Percentiles rank a stretch among this genome's conserved stretches.
Evolutionary conservation across 176 grass and related monocot species (phyloP).

Genomic region (Carex pumila): DNA sequence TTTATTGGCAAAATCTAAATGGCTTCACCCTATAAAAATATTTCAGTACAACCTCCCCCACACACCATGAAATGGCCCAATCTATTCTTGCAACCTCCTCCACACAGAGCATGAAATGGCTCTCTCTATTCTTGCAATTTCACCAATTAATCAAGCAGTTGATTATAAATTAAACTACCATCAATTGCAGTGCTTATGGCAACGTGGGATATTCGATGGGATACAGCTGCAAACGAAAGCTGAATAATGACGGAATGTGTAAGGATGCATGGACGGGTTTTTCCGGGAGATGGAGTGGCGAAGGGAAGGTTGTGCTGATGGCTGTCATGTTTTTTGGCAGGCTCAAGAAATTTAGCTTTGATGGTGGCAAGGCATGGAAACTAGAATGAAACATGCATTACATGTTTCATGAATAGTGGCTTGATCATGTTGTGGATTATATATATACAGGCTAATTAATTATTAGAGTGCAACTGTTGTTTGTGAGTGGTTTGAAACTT

Average conservation of each 20-base stretch:
- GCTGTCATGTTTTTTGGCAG: constrained; percentile 67
- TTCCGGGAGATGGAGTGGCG: constrained; percentile 45
- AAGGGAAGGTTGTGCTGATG: constrained; percentile 48
- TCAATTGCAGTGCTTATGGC: constrained; percentile 59
- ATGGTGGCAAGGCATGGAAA: constrained; percentile 39
- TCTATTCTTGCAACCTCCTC: neutral
- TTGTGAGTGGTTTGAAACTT: too few species aligned
- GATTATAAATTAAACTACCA: neutral
- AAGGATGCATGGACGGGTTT: constrained; percentile 47
- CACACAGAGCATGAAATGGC: neutral
- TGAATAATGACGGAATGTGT: constrained; percentile 35
- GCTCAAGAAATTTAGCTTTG: constrained; percentile 64
- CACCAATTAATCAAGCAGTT: neutral
- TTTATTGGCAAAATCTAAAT: too few species aligned
- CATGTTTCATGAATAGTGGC: neutral
- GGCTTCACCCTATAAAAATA: too few species aligned
- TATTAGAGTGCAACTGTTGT: neutral
- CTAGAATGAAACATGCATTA: neutral
- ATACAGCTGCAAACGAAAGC: constrained; percentile 53
- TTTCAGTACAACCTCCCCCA: too few species aligned
- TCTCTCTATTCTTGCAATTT: neutral
- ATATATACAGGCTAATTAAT: neutral
- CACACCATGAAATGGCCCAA: neutral
- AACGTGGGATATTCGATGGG: constrained; percentile 46
- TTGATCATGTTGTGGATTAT: neutral